Evolutionary conservation across 2,329 filamentous ascomycete genomes (phyloP), one percentile per base, ranked within the genome.

Genomic region (Alternaria metachromatica): DNA sequence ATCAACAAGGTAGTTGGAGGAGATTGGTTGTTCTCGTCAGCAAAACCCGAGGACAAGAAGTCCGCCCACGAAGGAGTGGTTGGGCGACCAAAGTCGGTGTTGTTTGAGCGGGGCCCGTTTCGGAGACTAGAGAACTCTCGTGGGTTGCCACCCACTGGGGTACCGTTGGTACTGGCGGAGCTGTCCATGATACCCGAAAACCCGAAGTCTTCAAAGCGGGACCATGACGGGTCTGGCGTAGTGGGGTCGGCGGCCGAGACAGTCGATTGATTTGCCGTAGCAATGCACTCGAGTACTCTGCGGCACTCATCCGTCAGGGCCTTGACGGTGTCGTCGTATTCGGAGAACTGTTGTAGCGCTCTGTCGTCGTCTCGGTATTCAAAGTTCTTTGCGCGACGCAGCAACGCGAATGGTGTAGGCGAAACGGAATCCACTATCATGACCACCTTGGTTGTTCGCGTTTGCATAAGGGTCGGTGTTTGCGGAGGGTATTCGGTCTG

Each of bases 31-130:
- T 90, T 89, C 63, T 90, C 87, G 69, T 97, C 94, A 21, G 91
- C 85, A 75, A 99, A 99, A 2, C 96, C 96, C 45, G 94, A 93
- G 1, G 94, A 97, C 62, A 99, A 86, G 78, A 99, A 99, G 78
- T 99, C 96, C 4, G 96, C 96, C 96, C 96, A 99, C 0, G 96
- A 98, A 1, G 96, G 96, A 1, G 96, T 99, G 0, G 94, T 98
- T 2, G 96, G 96, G 62, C 96, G 88, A 37, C 88, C 93, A 49
- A 91, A 81, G 62, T 90, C 88, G 46, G 86, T 86, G n/a, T 81
- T 86, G 55, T 87, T 87, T 10, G 92, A 92, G 6, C 87, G 86
- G 15, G 93, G 89, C 6, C 88, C 88, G 13, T 87, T 87, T 61
- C 89, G 86, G 41, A 96, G 79, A 20, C 87, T 88, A 2, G 92